Base-by-base conservation (phyloP, 345 rosid genomes). In the Eucalyptus pumila region DNA sequence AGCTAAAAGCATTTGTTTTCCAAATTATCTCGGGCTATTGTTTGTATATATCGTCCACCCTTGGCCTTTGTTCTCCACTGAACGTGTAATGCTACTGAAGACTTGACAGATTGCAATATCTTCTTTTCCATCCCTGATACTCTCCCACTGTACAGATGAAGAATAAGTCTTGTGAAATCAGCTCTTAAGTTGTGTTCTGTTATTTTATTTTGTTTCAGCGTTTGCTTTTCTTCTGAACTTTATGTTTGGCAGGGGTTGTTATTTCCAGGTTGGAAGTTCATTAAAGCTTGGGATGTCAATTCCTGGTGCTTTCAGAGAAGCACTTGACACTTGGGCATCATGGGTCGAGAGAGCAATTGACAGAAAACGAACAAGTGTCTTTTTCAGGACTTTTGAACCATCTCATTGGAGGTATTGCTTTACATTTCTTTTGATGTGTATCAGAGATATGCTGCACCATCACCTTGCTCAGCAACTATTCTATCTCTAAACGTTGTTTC, bases 371-470 rank as follows among this genome's bases (percentile, higher is more conserved):
- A 97, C 99, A 1, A 93, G 87, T 4, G 95, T 97, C 76, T 91
- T 97, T 91, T 94, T 97, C 89, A 95, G 99, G 86, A 95, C 98
- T 50, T 96, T 94, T 83, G 99, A 97, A 92, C 97, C 99, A 91
- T 95, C 96, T 26, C 99, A 97, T 87, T 97, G 98, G 98, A 92
- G 97, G 99, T 97, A 93, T 56, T 88, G 72, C 87, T 88, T 87
- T 44, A 90, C 45, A 37, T 47, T 86, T 42, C 72, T 3, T 80
- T 40, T 52, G 23, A 60, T 60, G 34, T 80, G 40, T 11, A 52
- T 50, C 10, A 40, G 45, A 50, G 47, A 32, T 50, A 86, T 50
- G 67, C 67, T 42, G 62, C 60, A 86, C 60, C 60, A 32, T 86
- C n/a, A 40, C 44, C 62, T 24, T 86, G 87, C 87, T 49, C 23